Evolutionary conservation across 1,284 basidiomycete species (phyloP).

Genomic region (Taiwanofungus camphoratus): DNA sequence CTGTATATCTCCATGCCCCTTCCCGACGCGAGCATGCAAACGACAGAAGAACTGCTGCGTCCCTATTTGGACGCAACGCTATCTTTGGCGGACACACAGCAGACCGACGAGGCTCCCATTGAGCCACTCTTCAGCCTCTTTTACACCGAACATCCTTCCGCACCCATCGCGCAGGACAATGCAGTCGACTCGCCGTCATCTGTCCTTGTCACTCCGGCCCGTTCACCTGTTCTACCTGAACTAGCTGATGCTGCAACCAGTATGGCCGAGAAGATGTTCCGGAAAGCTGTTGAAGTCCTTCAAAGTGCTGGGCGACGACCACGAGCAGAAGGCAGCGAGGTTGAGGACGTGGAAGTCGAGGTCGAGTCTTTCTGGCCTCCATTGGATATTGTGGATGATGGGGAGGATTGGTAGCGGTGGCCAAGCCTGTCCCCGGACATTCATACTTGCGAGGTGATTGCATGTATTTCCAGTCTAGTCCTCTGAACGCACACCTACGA

Average conservation of each 20-base stretch:
- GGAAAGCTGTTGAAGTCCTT: conserved; percentile 34
- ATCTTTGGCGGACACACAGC: conserved; percentile 27
- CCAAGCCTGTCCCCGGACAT: no score
- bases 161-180: conserved; percentile 8
- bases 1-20: conserved; percentile 56
- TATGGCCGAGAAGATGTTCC: conserved; percentile 59
- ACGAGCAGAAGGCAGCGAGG: conserved; percentile 6
- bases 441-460: no score
- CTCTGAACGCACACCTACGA: no score
- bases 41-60: conserved; percentile 43
- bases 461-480: no score
- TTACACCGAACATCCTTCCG: conserved; percentile 41
- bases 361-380: conserved; percentile 32
- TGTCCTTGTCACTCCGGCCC: conserved; percentile 36
- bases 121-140: conserved; percentile 48
- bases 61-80: conserved; percentile 58
- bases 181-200: conserved; percentile 11
- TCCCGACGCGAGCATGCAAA: conserved; percentile 14
- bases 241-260: conserved; percentile 51
- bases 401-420: conserved; percentile 21
- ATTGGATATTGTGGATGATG: conserved; percentile 24
- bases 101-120: conserved; percentile 16
- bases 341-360: conserved; percentile 13
- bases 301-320: conserved; percentile 16
- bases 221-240: conserved; percentile 42